Conservation (phyloP, 164 flowering plant genomes). For the Vitis cinerea region DNA sequence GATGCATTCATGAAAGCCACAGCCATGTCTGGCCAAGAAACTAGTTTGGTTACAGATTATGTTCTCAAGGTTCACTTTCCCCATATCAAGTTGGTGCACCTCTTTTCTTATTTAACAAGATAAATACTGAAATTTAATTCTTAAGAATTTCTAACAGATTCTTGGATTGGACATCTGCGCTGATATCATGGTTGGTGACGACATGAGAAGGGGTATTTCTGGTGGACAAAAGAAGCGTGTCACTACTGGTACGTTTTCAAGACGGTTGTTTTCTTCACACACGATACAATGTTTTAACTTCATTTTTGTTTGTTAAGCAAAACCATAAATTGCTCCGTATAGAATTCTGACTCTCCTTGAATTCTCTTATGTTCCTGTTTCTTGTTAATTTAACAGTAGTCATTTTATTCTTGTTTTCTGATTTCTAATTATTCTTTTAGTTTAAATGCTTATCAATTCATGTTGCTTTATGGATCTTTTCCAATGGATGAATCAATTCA, state of each 20-base stretch:
- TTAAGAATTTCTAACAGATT: slow-evolving; percentile 23
- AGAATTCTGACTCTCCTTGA: not conserved
- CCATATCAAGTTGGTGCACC: not conserved
- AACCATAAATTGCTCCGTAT: no score
- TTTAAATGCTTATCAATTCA: no score
- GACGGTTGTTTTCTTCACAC: not conserved
- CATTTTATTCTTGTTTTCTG: not conserved
- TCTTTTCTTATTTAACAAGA: not conserved
- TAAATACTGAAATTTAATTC: not conserved
- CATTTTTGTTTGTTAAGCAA: no score
- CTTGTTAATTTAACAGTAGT: not conserved
- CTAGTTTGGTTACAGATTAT: slow-evolving; percentile 47
- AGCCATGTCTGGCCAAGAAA: slow-evolving; percentile 37
- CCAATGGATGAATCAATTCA: no score
- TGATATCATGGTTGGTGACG: slow-evolving; percentile 45
- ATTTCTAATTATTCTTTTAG: no score
- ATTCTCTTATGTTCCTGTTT: not conserved
- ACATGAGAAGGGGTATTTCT: slow-evolving; percentile 53
- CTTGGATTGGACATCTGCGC: slow-evolving; percentile 52
- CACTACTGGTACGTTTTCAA: slow-evolving; percentile 34
- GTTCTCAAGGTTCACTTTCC: slow-evolving; percentile 36
- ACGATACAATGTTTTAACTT: no score
- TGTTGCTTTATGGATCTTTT: no score
- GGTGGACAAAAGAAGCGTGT: slow-evolving; percentile 56
- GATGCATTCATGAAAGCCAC: slow-evolving; percentile 59